A percentile compares a stretch with the other conserved stretches of the same genome.
These are phyloP conservation scores for Clavaria fumosa DNA, from an alignment of 768 basidiomycete genomes.

Conservation along the genomic window DNA sequence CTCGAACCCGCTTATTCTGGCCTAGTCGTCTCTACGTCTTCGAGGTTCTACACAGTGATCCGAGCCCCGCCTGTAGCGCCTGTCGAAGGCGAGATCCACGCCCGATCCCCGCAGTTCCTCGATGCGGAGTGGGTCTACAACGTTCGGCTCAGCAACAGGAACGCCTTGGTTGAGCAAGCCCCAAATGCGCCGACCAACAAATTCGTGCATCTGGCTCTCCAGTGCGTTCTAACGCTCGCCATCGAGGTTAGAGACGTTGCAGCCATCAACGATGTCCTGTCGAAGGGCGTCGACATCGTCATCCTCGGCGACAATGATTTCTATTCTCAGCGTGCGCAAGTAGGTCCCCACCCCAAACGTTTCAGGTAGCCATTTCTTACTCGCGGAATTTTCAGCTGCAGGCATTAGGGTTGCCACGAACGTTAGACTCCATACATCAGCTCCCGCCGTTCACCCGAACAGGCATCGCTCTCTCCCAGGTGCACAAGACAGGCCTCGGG, in stretches of 20 bases:
- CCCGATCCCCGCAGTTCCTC: constrained; percentile 86
- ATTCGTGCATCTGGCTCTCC: constrained; percentile 84
- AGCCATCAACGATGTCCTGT: constrained; percentile 27
- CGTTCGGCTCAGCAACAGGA: constrained; percentile 26
- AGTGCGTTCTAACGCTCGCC: constrained; percentile 56
- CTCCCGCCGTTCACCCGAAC: constrained; percentile 69
- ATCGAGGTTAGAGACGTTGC: constrained; percentile 37
- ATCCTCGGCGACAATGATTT: constrained; percentile 95
- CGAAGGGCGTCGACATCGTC: constrained; percentile 52
- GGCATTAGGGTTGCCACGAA: constrained; percentile 42
- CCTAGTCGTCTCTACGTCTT: constrained; percentile 80
- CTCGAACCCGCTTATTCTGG: constrained; percentile 80
- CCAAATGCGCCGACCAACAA: constrained; percentile 42
- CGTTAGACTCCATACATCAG: constrained; percentile 42
- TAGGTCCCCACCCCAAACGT: constrained; percentile 18
- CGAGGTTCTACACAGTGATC: constrained; percentile 67
- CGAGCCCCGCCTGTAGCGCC: too few relatives aligned
- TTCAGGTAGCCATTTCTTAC: background rate
- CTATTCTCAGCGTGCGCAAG: constrained; percentile 86
- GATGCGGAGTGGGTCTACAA: constrained; percentile 63
- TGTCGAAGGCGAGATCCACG: constrained; percentile 49
- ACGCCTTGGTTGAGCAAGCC: constrained; percentile 19
- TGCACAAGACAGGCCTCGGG: constrained; percentile 98
- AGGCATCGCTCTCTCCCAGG: constrained; percentile 51
- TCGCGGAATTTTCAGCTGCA: constrained; percentile 34